phyloP scores from a whole-genome alignment of 2,329 filamentous ascomycete species.

The Didymellaceae sp. region DNA sequence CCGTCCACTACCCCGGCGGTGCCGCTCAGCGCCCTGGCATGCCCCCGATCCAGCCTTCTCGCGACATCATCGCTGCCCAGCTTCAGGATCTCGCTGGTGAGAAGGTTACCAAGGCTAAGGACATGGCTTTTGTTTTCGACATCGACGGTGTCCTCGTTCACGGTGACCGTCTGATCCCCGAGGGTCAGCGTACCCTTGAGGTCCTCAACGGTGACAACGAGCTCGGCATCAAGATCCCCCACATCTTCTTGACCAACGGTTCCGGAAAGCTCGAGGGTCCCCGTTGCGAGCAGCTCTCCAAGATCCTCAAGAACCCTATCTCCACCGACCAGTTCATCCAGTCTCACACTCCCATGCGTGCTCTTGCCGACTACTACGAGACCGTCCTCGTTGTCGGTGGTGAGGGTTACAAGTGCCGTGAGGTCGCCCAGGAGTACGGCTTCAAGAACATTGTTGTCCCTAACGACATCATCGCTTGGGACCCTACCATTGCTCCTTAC shows the following conservation, averaged over 20 bases:
- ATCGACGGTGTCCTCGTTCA: conserved; percentile 78
- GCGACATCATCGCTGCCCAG: conserved; percentile 73
- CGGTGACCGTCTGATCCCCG: conserved; percentile 72
- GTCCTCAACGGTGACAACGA: conserved; percentile 79
- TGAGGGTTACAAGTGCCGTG: conserved; percentile 75
- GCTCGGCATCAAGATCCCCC: conserved; percentile 76
- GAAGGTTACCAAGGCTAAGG: conserved; percentile 73
- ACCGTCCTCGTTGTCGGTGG: conserved; percentile 78
- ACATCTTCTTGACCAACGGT: conserved; percentile 78
- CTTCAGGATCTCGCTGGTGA: conserved; percentile 71
- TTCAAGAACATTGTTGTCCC: conserved; percentile 76
- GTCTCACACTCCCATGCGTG: conserved; percentile 78
- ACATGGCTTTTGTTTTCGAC: conserved; percentile 84
- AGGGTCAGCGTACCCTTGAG: conserved; percentile 69
- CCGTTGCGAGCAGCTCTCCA: conserved; percentile 70
- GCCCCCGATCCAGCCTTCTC: conserved; percentile 65
- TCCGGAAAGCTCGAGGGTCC: conserved; percentile 73
- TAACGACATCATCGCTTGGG: conserved; percentile 75
- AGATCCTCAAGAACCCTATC: conserved; percentile 70
- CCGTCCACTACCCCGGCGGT: conserved; percentile 59
- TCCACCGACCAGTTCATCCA: conserved; percentile 78
- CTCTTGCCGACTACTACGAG: conserved; percentile 76
- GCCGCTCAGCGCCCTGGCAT: conserved; percentile 61
- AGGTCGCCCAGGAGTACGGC: conserved; percentile 74
- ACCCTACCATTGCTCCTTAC: conserved; percentile 72